Evolutionary conservation across 257 asterid genomes (phyloP), one percentile per base, ranked within the genome.

Genomic region (Echium plantagineum): DNA sequence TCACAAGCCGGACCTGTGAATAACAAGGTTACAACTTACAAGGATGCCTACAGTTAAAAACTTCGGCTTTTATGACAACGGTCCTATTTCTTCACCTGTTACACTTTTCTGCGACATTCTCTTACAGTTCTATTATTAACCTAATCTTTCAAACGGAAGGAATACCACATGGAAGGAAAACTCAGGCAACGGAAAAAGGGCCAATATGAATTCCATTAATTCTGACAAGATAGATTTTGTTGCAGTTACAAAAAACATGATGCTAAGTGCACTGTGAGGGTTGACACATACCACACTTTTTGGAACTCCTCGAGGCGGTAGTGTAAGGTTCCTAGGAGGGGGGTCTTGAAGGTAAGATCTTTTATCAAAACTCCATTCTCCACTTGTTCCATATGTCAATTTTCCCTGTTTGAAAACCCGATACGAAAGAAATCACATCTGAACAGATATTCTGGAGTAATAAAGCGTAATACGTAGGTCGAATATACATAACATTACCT

Each of bases 301-400:
- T 57, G 99, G 97, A 66, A 93, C 93, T 9, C 99, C 96, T 21
- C 83, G 96, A 69, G 99, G 99, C 63, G 99, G 99, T 57, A 89
- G 65, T 3, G 95, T 64, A 32, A 89, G 74, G 72, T 93, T 93
- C 72, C 68, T 80, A 13, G 97, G 97, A 1, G 97, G 97, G 47
- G 89, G 89, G 24, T 87, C 85, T 5, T 77, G 74, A 63, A 81
- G 83, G 68, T 86, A 72, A 20, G 97, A 85, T 76, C 99, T 80
- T 80, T 93, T 93, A 77, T 93, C 99, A 58, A 93, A 93, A 78
- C 97, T 82, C 99, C 99, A 93, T 73, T 93, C 95, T 54, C 99
- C 99, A 48, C 81, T 80, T 78, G 77, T 80, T 57, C 97, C 99
- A 61, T 86, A 85, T 55, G 93, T 89, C 74, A 86, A 66, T 71